Conservation (phyloP, 2,329 filamentous ascomycete species). For the Epichloe hybrida region DNA sequence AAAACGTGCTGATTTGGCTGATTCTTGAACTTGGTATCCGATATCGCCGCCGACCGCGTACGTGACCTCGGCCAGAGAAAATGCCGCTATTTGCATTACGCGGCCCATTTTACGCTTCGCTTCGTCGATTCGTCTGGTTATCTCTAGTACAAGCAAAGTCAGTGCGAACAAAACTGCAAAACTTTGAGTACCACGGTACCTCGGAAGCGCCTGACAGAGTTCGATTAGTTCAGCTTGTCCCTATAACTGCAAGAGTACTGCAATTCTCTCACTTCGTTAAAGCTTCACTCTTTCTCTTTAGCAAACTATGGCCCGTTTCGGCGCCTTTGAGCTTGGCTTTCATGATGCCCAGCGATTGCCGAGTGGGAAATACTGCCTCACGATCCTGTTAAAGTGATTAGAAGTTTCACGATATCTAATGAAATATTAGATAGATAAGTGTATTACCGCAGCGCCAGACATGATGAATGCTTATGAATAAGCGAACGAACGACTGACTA, state of each 20-base stretch:
- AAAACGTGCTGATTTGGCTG: conserved; percentile 84
- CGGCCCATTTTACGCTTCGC: conserved; percentile 98
- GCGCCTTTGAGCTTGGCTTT: conserved; percentile 95
- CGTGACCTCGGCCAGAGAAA: conserved; percentile 92
- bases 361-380: conserved; percentile 93
- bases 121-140: conserved; percentile 93
- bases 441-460: conserved; percentile 19
- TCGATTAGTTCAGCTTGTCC: neutral
- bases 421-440: neutral
- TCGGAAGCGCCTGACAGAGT: conserved; percentile 4
- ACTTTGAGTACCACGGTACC: neutral
- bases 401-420: neutral
- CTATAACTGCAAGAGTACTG: neutral
- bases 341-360: conserved; percentile 93
- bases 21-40: conserved; percentile 94
- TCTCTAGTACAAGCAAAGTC: conserved; percentile 43
- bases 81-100: conserved; percentile 97
- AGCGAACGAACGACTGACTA: neutral
- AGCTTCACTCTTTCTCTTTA: conserved; percentile 97
- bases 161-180: conserved; percentile 5
- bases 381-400: conserved; percentile 50
- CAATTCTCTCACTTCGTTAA: conserved; percentile 65
- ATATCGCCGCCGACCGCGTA: conserved; percentile 95
- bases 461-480: conserved; percentile 10
- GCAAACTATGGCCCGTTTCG: conserved; percentile 78